A percentile compares a stretch with the other conserved stretches of the same genome.
Conservation (phyloP, 2,329 filamentous ascomycete genomes). For the Aureobasidium sp. region DNA sequence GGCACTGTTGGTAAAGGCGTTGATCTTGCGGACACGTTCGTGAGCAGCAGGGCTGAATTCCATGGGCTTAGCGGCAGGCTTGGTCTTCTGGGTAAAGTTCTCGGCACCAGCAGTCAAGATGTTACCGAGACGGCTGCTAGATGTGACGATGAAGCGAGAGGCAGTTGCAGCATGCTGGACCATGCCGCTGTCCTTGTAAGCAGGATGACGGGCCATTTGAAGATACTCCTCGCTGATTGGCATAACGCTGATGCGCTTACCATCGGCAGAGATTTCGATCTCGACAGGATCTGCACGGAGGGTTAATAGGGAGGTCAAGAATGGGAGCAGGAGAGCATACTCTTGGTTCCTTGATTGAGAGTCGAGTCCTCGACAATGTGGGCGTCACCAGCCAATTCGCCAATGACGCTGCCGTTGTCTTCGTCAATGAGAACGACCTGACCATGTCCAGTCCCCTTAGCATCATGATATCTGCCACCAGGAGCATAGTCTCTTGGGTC, state of each 20-base stretch:
- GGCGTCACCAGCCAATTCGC: slow-evolving; percentile 78
- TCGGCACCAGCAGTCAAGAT: slow-evolving; percentile 72
- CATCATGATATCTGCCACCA: slow-evolving; percentile 51
- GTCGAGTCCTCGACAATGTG: slow-evolving; percentile 69
- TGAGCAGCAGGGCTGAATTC: slow-evolving; percentile 84
- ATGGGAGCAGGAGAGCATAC: slow-evolving; percentile 43
- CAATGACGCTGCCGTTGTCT: slow-evolving; percentile 91
- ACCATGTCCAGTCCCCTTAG: slow-evolving; percentile 50
- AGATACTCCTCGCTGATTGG: slow-evolving; percentile 66
- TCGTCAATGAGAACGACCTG: slow-evolving; percentile 92
- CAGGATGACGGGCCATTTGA: slow-evolving; percentile 72
- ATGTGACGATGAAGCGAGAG: slow-evolving; percentile 86
- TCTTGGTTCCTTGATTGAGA: slow-evolving; percentile 83
- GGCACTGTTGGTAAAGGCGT: slow-evolving; percentile 73
- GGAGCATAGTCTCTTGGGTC: slow-evolving; percentile 75
- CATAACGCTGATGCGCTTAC: slow-evolving; percentile 60
- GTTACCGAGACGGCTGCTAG: slow-evolving; percentile 71
- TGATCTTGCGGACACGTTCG: slow-evolving; percentile 77
- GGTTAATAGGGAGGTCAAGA: background rate
- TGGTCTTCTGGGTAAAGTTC: slow-evolving; percentile 70
- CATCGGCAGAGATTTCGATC: slow-evolving; percentile 64
- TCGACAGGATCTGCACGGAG: slow-evolving; percentile 62
- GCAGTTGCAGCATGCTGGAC: slow-evolving; percentile 83
- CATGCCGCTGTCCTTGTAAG: slow-evolving; percentile 81
- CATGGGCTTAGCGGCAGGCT: slow-evolving; percentile 71